Evolutionary conservation across 805 yeast species (phyloP).

Genomic region (Kazachstania viticola): DNA sequence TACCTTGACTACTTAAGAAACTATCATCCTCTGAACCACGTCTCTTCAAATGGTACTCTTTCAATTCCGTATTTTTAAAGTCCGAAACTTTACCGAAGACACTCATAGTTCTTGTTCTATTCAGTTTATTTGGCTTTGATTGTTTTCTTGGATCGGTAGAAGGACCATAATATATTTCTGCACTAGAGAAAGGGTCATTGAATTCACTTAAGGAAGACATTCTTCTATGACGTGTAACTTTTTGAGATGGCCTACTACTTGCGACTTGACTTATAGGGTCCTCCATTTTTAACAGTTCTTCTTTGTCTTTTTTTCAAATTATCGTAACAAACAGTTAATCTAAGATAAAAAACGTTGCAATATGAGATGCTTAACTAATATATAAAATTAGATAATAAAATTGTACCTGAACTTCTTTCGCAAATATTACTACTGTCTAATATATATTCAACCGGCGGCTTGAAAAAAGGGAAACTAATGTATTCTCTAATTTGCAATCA

Average conservation of each 20-base stretch:
- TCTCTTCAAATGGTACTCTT: slow-evolving; percentile 28
- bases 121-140: slow-evolving; percentile 21
- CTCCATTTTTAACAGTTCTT: too few species aligned
- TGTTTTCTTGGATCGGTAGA: slow-evolving; percentile 41
- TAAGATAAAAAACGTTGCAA: too few species aligned
- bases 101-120: slow-evolving; percentile 47
- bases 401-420: too few species aligned
- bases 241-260: too few species aligned
- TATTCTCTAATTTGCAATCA: too few species aligned
- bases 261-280: background rate
- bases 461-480: too few species aligned
- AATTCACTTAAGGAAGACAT: slow-evolving; percentile 37
- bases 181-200: slow-evolving; percentile 50
- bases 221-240: slow-evolving; percentile 29
- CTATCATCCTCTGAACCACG: slow-evolving; percentile 45
- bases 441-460: too few species aligned
- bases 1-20: slow-evolving; percentile 25
- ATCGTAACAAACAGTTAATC: too few species aligned
- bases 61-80: slow-evolving; percentile 8
- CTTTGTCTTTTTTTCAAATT: too few species aligned
- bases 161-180: slow-evolving; percentile 64
- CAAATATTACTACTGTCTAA: too few species aligned
- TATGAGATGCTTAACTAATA: too few species aligned
- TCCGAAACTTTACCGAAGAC: slow-evolving; percentile 26
- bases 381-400: too few species aligned